Evolutionary conservation across 2,329 filamentous ascomycete species (phyloP).

Genomic region (Fusarium humuli): DNA sequence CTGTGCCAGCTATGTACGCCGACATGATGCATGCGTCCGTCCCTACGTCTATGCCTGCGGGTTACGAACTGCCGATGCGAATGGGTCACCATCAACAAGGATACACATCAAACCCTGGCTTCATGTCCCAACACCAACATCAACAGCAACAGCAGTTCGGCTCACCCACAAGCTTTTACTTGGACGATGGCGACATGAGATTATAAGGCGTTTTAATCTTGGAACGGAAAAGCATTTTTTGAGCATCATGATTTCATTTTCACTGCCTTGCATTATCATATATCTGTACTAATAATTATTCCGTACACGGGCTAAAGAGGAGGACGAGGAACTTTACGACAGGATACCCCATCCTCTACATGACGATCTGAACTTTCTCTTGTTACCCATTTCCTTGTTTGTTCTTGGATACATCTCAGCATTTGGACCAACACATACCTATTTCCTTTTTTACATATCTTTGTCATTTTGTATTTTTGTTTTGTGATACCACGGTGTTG

Average conservation of each 20-base stretch:
- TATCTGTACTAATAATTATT: constrained; percentile 45
- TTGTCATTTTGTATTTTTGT: constrained; percentile 36
- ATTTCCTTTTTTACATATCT: constrained; percentile 15
- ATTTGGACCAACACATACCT: constrained; percentile 25
- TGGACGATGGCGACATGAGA: constrained; percentile 47
- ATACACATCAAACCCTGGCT: constrained; percentile 44
- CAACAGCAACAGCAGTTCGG: constrained; percentile 47
- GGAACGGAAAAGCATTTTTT: constrained; percentile 36
- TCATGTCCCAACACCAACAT: constrained; percentile 43
- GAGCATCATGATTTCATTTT: constrained; percentile 36
- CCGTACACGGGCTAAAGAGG: constrained; percentile 29
- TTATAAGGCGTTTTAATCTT: constrained; percentile 39
- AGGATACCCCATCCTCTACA: constrained; percentile 40
- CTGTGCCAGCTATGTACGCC: constrained; percentile 47
- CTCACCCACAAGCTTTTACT: constrained; percentile 46
- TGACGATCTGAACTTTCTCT: constrained; percentile 40
- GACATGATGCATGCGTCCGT: constrained; percentile 47
- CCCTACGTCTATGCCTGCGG: constrained; percentile 44
- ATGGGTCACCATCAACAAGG: constrained; percentile 42
- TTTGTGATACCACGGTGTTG: constrained; percentile 48
- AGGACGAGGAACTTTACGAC: constrained; percentile 45
- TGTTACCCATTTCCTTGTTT: constrained; percentile 26
- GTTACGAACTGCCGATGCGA: constrained; percentile 48
- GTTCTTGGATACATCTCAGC: constrained; percentile 21
- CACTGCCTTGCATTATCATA: constrained; percentile 25